Percentiles rank a stretch among this genome's conserved stretches.
phyloP scores from a whole-genome alignment of 768 basidiomycete species.

The Suillus clintonianus region DNA sequence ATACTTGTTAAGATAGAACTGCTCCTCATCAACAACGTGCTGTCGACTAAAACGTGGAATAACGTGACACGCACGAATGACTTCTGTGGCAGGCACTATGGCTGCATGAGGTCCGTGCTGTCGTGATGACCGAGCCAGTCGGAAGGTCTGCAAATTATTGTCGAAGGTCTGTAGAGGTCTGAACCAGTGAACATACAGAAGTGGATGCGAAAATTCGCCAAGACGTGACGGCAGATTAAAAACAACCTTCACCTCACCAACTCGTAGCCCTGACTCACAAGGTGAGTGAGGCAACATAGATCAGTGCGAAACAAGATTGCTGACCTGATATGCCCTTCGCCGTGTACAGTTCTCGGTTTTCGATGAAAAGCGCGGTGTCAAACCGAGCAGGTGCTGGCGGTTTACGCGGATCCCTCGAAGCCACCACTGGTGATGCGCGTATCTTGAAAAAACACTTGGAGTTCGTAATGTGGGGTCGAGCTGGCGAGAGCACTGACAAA shows the following conservation, averaged over 20 bases:
- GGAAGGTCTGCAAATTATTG: background rate
- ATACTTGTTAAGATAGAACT: slow-evolving; percentile 1
- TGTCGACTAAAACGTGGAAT: background rate
- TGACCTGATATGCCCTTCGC: no score
- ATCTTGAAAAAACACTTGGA: background rate
- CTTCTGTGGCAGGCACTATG: background rate
- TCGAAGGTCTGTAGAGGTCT: background rate
- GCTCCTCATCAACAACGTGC: background rate
- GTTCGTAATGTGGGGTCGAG: background rate
- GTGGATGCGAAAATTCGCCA: background rate
- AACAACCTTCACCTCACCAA: no score
- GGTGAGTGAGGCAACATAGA: no score
- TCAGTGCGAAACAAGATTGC: no score
- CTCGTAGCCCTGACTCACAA: no score
- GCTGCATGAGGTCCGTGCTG: background rate
- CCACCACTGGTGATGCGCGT: background rate
- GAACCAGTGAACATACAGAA: slow-evolving; percentile 2
- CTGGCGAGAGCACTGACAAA: background rate
- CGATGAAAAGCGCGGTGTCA: no score
- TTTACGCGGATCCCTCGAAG: background rate
- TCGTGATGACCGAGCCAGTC: background rate
- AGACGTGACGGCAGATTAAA: background rate
- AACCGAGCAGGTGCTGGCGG: background rate
- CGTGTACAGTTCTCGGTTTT: no score
- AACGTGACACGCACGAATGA: background rate